phyloP scores from a whole-genome alignment of 768 basidiomycete genomes.

The Mycena haematopus region DNA sequence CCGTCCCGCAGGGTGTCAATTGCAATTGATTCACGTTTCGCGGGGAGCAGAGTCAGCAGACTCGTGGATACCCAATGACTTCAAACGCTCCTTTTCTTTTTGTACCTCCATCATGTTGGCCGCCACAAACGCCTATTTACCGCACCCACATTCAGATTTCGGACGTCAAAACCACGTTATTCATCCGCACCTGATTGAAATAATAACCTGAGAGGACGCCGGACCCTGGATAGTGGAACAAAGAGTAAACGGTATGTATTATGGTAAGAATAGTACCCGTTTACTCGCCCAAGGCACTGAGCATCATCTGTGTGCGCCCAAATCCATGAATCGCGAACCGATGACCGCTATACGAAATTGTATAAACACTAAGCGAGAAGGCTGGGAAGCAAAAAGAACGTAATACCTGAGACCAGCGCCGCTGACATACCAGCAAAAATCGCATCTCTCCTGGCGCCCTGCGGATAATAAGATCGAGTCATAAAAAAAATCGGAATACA shows the following conservation, averaged over 20 bases:
- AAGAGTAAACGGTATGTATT: too few species aligned
- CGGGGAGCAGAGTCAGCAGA: neutral
- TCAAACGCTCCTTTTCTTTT: conserved; percentile 20
- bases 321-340: conserved; percentile 27
- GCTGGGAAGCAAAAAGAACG: too few species aligned
- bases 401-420: conserved; percentile 19
- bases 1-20: neutral
- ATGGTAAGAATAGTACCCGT: neutral
- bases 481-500: neutral
- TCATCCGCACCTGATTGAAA: conserved; percentile 20
- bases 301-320: conserved; percentile 22
- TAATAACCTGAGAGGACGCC: conserved; percentile 21
- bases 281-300: conserved; percentile 25
- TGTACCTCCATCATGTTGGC: conserved; percentile 22
- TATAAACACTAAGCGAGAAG: neutral
- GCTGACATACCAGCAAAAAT: conserved; percentile 28
- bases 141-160: too few species aligned
- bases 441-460: conserved; percentile 23
- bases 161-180: too few species aligned
- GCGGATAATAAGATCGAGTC: too few species aligned
- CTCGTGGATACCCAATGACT: neutral
- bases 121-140: conserved; percentile 21
- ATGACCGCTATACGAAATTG: conserved; percentile 17
- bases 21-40: neutral
- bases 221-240: neutral